phyloP scores from a whole-genome alignment of 768 basidiomycete genomes.

The Phylloporus sp. region DNA sequence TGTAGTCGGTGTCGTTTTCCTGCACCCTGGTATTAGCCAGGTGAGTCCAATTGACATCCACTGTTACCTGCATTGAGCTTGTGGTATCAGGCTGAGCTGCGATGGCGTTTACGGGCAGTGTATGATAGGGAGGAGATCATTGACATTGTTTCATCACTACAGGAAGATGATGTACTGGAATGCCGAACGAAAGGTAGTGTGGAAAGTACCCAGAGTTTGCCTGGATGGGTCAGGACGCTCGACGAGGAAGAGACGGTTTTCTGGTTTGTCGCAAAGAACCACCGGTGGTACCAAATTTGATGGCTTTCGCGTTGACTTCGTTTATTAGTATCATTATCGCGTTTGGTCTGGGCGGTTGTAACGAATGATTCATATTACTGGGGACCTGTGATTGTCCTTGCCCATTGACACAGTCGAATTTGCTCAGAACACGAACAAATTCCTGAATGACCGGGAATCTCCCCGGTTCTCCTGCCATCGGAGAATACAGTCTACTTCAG shows the following conservation, averaged over 20 bases:
- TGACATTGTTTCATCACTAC: conserved; percentile 55
- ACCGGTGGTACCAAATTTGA: conserved; percentile 66
- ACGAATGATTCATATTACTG: not conserved
- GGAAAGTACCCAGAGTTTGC: conserved; percentile 8
- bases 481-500: no score
- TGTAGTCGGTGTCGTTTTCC: conserved; percentile 60
- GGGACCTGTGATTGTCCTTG: no score
- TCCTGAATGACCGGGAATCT: no score
- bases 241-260: conserved; percentile 51
- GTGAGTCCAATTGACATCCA: conserved; percentile 35
- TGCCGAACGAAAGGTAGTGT: conserved; percentile 10
- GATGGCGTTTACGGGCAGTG: conserved; percentile 65
- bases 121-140: conserved; percentile 74
- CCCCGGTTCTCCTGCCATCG: no score
- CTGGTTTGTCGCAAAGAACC: conserved; percentile 54
- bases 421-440: no score
- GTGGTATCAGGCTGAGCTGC: conserved; percentile 53
- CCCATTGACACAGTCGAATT: no score
- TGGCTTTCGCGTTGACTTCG: not conserved
- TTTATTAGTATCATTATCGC: conserved; percentile 20
- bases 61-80: conserved; percentile 6
- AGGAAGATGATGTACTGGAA: conserved; percentile 48
- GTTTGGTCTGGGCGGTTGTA: not conserved
- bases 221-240: conserved; percentile 34
- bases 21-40: conserved; percentile 72